Conservation (phyloP, 176 grass and related monocot genomes). For the Hsuehochloa calcarea region DNA sequence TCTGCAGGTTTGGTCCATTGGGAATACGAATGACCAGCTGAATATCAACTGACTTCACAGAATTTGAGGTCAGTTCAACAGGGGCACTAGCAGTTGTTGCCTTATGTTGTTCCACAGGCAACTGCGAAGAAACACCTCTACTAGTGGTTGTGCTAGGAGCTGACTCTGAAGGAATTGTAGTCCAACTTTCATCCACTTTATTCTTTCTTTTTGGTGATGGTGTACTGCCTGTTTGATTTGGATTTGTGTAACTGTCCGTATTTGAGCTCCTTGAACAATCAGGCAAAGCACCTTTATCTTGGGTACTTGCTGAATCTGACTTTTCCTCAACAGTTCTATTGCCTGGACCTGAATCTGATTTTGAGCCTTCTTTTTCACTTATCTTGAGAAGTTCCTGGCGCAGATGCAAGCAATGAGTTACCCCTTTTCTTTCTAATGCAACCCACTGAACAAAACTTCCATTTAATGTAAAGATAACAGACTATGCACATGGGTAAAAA, state of each 20-base stretch:
- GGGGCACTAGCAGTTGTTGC: conserved; percentile 22
- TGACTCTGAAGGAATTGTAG: conserved; percentile 8
- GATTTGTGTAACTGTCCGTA: conserved; percentile 25
- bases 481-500: conserved; percentile 11
- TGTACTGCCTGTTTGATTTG: conserved; percentile 10
- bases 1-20: conserved; percentile 75
- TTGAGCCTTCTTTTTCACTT: conserved; percentile 33
- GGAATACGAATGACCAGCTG: conserved; percentile 81
- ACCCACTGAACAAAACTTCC: not conserved
- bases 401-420: conserved; percentile 23
- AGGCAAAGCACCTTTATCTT: conserved; percentile 24
- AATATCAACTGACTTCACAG: conserved; percentile 62
- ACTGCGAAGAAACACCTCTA: conserved; percentile 35
- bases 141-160: conserved; percentile 12
- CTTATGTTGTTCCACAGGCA: conserved; percentile 31
- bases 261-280: conserved; percentile 21
- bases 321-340: conserved; percentile 39
- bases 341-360: conserved; percentile 34
- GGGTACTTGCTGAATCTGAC: conserved; percentile 25
- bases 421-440: conserved; percentile 1
- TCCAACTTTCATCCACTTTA: not conserved
- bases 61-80: conserved; percentile 18
- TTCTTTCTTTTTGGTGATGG: conserved; percentile 17
- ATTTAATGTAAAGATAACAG: not conserved
- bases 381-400: conserved; percentile 46